These are phyloP conservation scores for Fragosphaeria purpurea DNA, from an alignment of 2,329 filamentous ascomycete species.

Conservation along the genomic window DNA sequence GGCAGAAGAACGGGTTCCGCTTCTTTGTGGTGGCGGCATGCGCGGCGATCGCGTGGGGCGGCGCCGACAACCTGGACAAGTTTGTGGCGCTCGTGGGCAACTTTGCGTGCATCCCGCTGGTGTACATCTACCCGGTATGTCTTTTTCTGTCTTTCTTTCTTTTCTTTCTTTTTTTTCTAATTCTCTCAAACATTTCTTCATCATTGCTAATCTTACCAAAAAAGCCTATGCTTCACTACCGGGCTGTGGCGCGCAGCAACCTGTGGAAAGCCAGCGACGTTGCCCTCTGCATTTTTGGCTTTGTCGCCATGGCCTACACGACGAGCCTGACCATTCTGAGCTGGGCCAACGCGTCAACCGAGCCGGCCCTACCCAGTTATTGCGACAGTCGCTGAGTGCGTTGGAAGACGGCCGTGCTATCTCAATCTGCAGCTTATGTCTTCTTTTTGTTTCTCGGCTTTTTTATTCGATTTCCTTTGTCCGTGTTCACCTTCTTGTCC, in stretches of 20 bases:
- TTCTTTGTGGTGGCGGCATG: slow-evolving; percentile 88
- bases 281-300: slow-evolving; percentile 67
- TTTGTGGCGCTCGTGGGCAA: slow-evolving; percentile 94
- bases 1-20: slow-evolving; percentile 97
- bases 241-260: slow-evolving; percentile 60
- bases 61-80: slow-evolving; percentile 89
- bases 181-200: not conserved
- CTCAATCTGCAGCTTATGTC: not conserved
- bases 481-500: no score
- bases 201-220: slow-evolving; percentile 20
- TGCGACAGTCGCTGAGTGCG: slow-evolving; percentile 29
- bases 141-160: not conserved
- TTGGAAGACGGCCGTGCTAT: no score
- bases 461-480: not conserved
- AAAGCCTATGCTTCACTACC: slow-evolving; percentile 83
- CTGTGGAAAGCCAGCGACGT: slow-evolving; percentile 65
- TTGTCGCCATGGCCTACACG: slow-evolving; percentile 85
- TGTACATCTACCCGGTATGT: slow-evolving; percentile 95
- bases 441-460: not conserved
- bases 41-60: slow-evolving; percentile 79
- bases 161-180: not conserved
- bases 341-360: slow-evolving; percentile 56
- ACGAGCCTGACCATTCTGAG: slow-evolving; percentile 77
- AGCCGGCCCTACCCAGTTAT: slow-evolving; percentile 39
- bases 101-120: slow-evolving; percentile 93